Evolutionary conservation across 192 early-diverging fungal genomes (phyloP).

Genomic region (Entomortierella beljakovae): DNA sequence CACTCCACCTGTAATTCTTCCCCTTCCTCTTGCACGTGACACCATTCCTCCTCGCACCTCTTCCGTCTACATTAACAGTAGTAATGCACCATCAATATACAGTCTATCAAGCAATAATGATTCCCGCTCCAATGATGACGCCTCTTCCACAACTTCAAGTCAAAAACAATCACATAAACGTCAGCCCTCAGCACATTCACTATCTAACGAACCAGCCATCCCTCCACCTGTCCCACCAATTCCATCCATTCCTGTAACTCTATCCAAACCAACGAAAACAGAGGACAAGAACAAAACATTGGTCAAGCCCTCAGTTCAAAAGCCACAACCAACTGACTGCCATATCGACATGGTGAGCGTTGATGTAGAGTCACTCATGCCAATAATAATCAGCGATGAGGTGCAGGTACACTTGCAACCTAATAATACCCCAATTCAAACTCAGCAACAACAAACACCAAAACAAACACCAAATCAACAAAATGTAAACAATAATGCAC

Average conservation of each 20-base stretch:
- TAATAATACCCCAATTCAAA: neutral
- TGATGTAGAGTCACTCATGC: constrained; percentile 23
- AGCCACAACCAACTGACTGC: constrained; percentile 6
- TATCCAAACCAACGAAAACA: neutral
- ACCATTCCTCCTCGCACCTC: neutral
- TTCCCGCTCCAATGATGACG: neutral
- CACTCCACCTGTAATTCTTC: neutral
- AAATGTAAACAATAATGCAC: constrained; percentile 1
- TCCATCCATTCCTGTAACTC: neutral
- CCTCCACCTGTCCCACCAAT: neutral
- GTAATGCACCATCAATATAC: neutral
- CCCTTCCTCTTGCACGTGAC: neutral
- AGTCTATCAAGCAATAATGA: neutral
- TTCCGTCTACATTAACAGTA: neutral
- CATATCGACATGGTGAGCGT: constrained; percentile 33
- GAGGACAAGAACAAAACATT: neutral
- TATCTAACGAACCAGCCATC: neutral
- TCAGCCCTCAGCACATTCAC: neutral
- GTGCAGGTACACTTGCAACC: neutral
- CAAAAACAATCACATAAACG: neutral
- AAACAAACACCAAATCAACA: neutral
- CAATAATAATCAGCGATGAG: constrained; percentile 30
- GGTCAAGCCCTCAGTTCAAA: neutral
- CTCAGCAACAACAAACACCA: constrained; percentile 1
- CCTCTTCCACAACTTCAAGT: neutral